phyloP scores from a whole-genome alignment of 345 rosid genomes.

The rapeseed (Brassica napus) region Da-Ae NC_063452.1:3101501-3102000 shows the following conservation, averaged over 20 bases:
- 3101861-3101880: conserved; percentile 13
- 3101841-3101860: conserved; percentile 28
- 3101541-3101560: conserved; percentile 38
- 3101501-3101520: conserved; percentile 15
- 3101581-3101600: conserved; percentile 96
- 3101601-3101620: conserved; percentile 82
- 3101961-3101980: conserved; percentile 44
- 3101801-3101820: conserved; percentile 37
- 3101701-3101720: conserved; percentile 59
- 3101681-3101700: conserved; percentile 63
- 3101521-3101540: conserved; percentile 41
- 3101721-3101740: conserved; percentile 53
- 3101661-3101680: conserved; percentile 65
- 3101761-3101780: conserved; percentile 31
- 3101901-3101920: conserved; percentile 59
- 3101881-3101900: conserved; percentile 39
- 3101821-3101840: conserved; percentile 39
- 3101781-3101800: conserved; percentile 39
- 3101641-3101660: conserved; percentile 68
- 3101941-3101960: conserved; percentile 55
- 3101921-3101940: conserved; percentile 49
- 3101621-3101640: conserved; percentile 80
- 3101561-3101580: conserved; percentile 40
- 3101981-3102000: conserved; percentile 35
- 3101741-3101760: conserved; percentile 38